phyloP scores from a whole-genome alignment of 495 filamentous ascomycete species.

The Lophiotrema nucula region DNA sequence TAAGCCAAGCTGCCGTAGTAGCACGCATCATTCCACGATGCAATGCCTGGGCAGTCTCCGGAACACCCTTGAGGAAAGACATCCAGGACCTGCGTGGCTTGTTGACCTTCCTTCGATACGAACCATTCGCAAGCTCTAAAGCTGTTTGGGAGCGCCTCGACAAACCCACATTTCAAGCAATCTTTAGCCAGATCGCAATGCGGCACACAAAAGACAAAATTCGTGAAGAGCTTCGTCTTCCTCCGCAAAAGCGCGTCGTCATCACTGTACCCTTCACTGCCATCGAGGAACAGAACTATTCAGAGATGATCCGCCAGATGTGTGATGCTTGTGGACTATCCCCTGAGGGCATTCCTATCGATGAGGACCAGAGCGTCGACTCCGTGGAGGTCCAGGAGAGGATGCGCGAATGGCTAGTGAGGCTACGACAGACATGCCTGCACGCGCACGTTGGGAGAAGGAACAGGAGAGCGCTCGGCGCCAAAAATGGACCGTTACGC shows the following conservation, averaged over 20 bases:
- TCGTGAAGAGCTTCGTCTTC: conserved; percentile 67
- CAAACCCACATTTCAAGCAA: conserved; percentile 49
- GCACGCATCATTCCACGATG: conserved; percentile 75
- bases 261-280: conserved; percentile 86
- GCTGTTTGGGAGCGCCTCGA: conserved; percentile 67
- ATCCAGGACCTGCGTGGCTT: conserved; percentile 69
- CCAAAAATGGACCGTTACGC: conserved; percentile 62
- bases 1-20: conserved; percentile 77
- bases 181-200: conserved; percentile 67
- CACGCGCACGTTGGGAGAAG: conserved; percentile 71
- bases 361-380: conserved; percentile 62
- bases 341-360: conserved; percentile 58
- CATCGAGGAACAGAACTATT: conserved; percentile 86
- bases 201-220: conserved; percentile 83
- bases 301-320: conserved; percentile 69
- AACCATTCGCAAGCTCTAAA: conserved; percentile 65
- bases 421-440: conserved; percentile 81
- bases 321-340: conserved; percentile 65
- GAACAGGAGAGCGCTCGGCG: conserved; percentile 68
- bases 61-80: conserved; percentile 81
- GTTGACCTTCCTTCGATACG: conserved; percentile 73
- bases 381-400: conserved; percentile 55
- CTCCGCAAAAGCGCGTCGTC: conserved; percentile 77
- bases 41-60: conserved; percentile 91
- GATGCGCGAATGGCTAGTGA: conserved; percentile 68